Evolutionary conservation across 1,139 yeast species (phyloP).

Genomic region (Yamadazyma epiphylla): DNA sequence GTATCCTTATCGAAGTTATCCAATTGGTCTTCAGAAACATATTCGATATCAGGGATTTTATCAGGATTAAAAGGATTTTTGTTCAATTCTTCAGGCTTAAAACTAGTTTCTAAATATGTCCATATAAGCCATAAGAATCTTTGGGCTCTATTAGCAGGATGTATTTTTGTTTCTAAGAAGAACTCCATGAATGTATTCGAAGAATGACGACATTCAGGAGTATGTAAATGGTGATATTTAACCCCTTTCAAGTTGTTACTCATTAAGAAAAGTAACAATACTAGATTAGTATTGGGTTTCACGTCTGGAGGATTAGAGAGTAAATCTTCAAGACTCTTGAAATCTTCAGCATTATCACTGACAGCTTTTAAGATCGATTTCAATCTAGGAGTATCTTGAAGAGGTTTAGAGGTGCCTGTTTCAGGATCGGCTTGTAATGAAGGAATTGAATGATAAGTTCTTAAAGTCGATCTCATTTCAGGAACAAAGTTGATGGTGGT

Average conservation of each 20-base stretch:
- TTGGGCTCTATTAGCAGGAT: constrained; percentile 62
- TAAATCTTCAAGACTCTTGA: constrained; percentile 47
- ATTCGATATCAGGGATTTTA: constrained; percentile 46
- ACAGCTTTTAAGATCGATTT: constrained; percentile 85
- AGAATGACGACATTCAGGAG: constrained; percentile 14
- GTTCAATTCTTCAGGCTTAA: constrained; percentile 49
- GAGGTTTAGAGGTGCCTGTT: constrained; percentile 56
- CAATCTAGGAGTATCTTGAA: constrained; percentile 92
- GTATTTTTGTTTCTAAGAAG: constrained; percentile 50
- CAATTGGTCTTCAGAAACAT: constrained; percentile 35
- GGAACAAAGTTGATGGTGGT: constrained; percentile 94
- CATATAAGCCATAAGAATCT: constrained; percentile 83
- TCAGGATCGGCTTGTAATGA: constrained; percentile 69
- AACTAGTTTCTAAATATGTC: constrained; percentile 71
- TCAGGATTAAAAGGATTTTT: constrained; percentile 63
- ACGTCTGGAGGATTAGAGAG: constrained; percentile 24
- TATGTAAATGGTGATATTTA: constrained; percentile 20
- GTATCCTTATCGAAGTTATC: constrained; percentile 64
- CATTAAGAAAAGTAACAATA: constrained; percentile 71
- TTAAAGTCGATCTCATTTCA: constrained; percentile 91
- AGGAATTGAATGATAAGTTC: constrained; percentile 93
- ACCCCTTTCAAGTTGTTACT: constrained; percentile 61
- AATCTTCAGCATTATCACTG: constrained; percentile 44
- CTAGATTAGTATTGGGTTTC: constrained; percentile 54
- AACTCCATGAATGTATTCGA: constrained; percentile 55